Evolutionary conservation across 768 basidiomycete genomes (phyloP), one percentile per base, ranked within the genome.

Genomic region (Hypholoma sublateritium): DNA sequence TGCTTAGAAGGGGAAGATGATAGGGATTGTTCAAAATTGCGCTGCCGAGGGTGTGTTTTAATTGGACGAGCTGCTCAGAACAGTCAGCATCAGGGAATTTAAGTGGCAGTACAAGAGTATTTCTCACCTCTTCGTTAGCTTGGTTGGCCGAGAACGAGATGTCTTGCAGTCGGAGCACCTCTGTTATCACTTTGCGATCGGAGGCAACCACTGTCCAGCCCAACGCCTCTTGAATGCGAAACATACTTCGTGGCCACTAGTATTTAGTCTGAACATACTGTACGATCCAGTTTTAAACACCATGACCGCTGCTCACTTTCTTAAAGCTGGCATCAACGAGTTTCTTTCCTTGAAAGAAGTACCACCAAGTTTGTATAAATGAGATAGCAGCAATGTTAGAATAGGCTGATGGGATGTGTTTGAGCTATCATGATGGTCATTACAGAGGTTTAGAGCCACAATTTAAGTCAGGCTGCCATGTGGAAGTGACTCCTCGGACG

Each of bases 171-270:
- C 66, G 75, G 13, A 68, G 63, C 8, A 81, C n/a, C 41, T 82
- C 80, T 2, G 80, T 72, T 36, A 78, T 61, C 4, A 70, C 55
- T 24, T 66, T 53, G 0, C 58, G 64, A 4, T 66, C 67, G 16
- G 63, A 64, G 0, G 77, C 45, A 16, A 84, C 42, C 28, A 82
- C 71, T 0, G 65, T 53, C 82, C 81, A 83, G n/a, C 64, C 63
- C 9, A 57, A 39, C 4, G 56, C 50, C 9, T 59, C 59, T 2
- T 62, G 55, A 5, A 61, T 48, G 45, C 52, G 59, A 46, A 62
- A 65, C 17, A 62, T 42, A 4, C 14, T 37, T 22, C 48, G 54
- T 36, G 55, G 62, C 55, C 53, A 64, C 60, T 64, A 45, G 14
- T 0, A 32, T 14, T 7, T 11, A 9, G 19, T n/a, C 34, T 42